phyloP scores from a whole-genome alignment of 2,329 filamentous ascomycete genomes.

The Talaromyces rugulosus region DNA sequence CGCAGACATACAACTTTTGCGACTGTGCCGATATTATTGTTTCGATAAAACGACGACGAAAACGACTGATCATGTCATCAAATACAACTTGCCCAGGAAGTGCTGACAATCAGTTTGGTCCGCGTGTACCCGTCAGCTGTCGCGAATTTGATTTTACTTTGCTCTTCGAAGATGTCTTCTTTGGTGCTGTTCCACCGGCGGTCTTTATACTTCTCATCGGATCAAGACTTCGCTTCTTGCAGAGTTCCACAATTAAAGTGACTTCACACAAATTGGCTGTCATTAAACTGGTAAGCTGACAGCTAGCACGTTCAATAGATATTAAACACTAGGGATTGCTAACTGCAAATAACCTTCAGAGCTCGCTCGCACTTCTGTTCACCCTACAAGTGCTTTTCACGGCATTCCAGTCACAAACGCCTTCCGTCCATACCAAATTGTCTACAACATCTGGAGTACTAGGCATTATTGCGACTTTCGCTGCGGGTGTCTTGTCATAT shows the following conservation, averaged over 20 bases:
- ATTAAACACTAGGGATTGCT: background rate
- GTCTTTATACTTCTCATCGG: slow-evolving; percentile 32
- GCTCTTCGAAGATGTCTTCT: slow-evolving; percentile 41
- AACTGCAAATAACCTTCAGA: background rate
- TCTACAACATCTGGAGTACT: slow-evolving; percentile 1
- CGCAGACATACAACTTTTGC: too few relatives aligned
- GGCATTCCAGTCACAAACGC: slow-evolving; percentile 27
- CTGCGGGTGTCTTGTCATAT: slow-evolving; percentile 22
- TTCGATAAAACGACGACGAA: background rate
- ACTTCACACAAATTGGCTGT: slow-evolving; percentile 1
- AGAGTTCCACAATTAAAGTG: slow-evolving; percentile 18
- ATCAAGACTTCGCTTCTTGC: background rate
- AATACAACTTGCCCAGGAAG: background rate
- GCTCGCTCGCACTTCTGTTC: slow-evolving; percentile 25
- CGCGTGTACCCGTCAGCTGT: slow-evolving; percentile 14
- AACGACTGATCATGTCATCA: background rate
- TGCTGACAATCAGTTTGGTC: slow-evolving; percentile 7
- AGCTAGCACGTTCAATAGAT: background rate
- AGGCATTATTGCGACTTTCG: slow-evolving; percentile 15
- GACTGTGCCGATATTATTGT: too few relatives aligned
- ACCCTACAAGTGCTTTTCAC: slow-evolving; percentile 34
- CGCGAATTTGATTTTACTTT: slow-evolving; percentile 43
- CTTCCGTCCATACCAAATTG: background rate
- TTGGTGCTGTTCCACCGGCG: slow-evolving; percentile 32
- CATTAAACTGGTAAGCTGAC: slow-evolving; percentile 17